phyloP scores from a whole-genome alignment of 2,329 filamentous ascomycete genomes.

The Colletotrichum lentis region DNA sequence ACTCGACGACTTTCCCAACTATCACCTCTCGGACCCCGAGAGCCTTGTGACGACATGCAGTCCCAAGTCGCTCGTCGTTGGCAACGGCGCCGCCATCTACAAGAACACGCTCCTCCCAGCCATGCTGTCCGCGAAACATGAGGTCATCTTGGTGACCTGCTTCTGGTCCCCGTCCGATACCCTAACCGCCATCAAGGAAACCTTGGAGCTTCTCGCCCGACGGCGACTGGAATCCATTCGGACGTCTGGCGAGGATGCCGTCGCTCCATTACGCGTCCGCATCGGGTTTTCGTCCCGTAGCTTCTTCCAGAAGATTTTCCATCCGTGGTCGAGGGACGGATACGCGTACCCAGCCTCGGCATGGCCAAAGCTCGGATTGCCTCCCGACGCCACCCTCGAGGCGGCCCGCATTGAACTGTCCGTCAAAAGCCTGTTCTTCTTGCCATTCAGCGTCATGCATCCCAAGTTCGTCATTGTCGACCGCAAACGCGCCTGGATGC shows the following conservation, averaged over 20 bases:
- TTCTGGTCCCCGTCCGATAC: constrained; percentile 79
- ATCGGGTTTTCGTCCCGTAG: constrained; percentile 81
- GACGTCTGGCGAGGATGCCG: constrained; percentile 40
- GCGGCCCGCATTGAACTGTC: constrained; percentile 70
- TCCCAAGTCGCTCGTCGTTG: constrained; percentile 60
- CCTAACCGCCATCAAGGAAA: constrained; percentile 63
- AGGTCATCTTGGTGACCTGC: constrained; percentile 81
- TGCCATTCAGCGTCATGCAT: constrained; percentile 87
- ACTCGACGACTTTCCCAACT: constrained; percentile 57
- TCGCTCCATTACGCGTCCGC: constrained; percentile 62
- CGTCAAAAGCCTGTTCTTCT: constrained; percentile 81
- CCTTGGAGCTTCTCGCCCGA: constrained; percentile 67
- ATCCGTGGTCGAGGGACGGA: constrained; percentile 70
- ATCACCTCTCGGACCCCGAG: constrained; percentile 54
- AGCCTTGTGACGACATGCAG: constrained; percentile 59
- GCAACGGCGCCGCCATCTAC: constrained; percentile 67
- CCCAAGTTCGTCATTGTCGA: constrained; percentile 84
- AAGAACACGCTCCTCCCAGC: constrained; percentile 66
- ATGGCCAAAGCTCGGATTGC: constrained; percentile 74
- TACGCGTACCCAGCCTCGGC: constrained; percentile 65
- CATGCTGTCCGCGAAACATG: constrained; percentile 66
- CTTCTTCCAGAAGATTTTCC: constrained; percentile 76
- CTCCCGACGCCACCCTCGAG: constrained; percentile 59
- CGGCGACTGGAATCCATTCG: constrained; percentile 50
- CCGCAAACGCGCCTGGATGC: constrained; percentile 70